Conservation (phyloP, 83 land plant genomes). For the Picea abies region DNA sequence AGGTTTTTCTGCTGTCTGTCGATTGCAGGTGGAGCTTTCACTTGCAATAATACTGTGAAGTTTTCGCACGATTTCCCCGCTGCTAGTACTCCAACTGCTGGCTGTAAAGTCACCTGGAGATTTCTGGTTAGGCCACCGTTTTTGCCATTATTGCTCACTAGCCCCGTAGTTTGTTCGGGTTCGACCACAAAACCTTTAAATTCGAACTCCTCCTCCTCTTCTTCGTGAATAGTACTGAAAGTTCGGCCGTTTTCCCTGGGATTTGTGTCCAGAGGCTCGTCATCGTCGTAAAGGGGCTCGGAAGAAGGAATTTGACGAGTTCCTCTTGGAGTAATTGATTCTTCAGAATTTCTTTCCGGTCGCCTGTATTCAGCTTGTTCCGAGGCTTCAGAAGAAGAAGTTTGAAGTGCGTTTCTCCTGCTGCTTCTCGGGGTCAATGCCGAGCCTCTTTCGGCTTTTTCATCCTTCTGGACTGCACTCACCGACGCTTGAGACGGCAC, state of each 20-base stretch:
- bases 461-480: slow-evolving; percentile 11
- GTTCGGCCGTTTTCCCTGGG: slow-evolving; percentile 20
- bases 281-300: slow-evolving; percentile 56
- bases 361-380: background rate
- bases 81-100: slow-evolving; percentile 52
- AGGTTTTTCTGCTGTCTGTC: slow-evolving; percentile 13
- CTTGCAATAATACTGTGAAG: slow-evolving; percentile 48
- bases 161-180: slow-evolving; percentile 20
- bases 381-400: background rate
- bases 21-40: slow-evolving; percentile 40
- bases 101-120: slow-evolving; percentile 31
- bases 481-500: slow-evolving; percentile 31
- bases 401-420: background rate
- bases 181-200: slow-evolving; percentile 51
- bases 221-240: slow-evolving; percentile 65
- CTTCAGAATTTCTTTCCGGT: slow-evolving; percentile 8
- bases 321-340: slow-evolving; percentile 8
- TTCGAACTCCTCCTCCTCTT: slow-evolving; percentile 32
- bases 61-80: slow-evolving; percentile 40
- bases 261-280: slow-evolving; percentile 56
- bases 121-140: background rate
- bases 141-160: background rate
- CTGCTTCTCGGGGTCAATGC: background rate
- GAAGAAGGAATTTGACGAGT: slow-evolving; percentile 6
- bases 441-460: background rate